A percentile compares a stretch with the other conserved stretches of the same genome.
phyloP scores from a whole-genome alignment of 768 basidiomycete genomes.

The Leucocoprinus sp. region DNA sequence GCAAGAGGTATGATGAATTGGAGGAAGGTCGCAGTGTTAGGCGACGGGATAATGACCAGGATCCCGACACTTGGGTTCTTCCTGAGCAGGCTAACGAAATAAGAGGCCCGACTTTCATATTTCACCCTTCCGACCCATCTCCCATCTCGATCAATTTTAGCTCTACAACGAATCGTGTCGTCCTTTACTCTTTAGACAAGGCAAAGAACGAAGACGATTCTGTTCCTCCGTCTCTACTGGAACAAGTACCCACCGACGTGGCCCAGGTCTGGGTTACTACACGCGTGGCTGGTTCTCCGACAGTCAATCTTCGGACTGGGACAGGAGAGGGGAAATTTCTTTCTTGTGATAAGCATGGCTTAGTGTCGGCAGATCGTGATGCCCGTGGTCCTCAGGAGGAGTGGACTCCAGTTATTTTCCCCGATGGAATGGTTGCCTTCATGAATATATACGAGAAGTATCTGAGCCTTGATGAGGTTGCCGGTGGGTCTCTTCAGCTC shows the following conservation, averaged over 20 bases:
- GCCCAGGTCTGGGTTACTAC: constrained; percentile 90
- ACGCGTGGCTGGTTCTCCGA: constrained; percentile 73
- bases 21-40: constrained; percentile 38
- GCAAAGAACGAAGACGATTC: constrained; percentile 39
- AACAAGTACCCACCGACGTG: constrained; percentile 71
- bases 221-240: constrained; percentile 41
- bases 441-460: constrained; percentile 88
- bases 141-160: constrained; percentile 75
- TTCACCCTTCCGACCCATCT: constrained; percentile 74
- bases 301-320: constrained; percentile 81
- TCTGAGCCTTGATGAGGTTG: constrained; percentile 77
- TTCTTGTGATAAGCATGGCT: constrained; percentile 78
- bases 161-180: constrained; percentile 63
- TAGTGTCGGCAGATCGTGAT: constrained; percentile 78
- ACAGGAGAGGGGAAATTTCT: constrained; percentile 88
- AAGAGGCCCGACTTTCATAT: constrained; percentile 81
- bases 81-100: constrained; percentile 67
- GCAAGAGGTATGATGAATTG: constrained; percentile 55
- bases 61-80: constrained; percentile 72
- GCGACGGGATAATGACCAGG: constrained; percentile 50
- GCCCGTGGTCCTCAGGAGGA: constrained; percentile 92
- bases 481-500: constrained; percentile 70
- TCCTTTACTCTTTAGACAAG: constrained; percentile 59
- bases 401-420: constrained; percentile 78
- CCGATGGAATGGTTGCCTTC: constrained; percentile 83